These are phyloP conservation scores for Auricularia heimuer DNA, from an alignment of 768 basidiomycete genomes.

Conservation along the genomic window DNA sequence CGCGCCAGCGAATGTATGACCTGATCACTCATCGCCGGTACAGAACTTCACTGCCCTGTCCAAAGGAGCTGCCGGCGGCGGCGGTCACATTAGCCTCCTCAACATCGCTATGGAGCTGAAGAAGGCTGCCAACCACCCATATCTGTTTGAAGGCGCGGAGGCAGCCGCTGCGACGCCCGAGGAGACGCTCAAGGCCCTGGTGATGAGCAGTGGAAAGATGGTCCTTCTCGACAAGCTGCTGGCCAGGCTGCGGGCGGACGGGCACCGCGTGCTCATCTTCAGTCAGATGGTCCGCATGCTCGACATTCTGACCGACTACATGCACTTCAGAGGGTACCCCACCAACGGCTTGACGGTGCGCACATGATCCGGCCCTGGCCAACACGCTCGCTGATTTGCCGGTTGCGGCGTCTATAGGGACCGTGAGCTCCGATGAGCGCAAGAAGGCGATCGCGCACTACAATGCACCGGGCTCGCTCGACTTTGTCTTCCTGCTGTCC, in stretches of 20 bases:
- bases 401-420: conserved; percentile 17
- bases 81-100: conserved; percentile 83
- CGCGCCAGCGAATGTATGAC: not conserved
- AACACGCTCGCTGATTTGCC: not conserved
- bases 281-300: conserved; percentile 99
- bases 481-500: conserved; percentile 94
- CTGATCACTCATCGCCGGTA: conserved; percentile 1
- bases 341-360: conserved; percentile 88
- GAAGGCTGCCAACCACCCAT: conserved; percentile 97
- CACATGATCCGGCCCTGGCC: not conserved
- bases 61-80: conserved; percentile 78
- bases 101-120: conserved; percentile 99
- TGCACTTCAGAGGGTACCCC: conserved; percentile 79
- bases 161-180: conserved; percentile 48
- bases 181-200: conserved; percentile 87
- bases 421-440: conserved; percentile 79
- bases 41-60: conserved; percentile 90
- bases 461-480: conserved; percentile 84
- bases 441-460: conserved; percentile 97
- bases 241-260: conserved; percentile 78
- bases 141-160: conserved; percentile 95
- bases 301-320: conserved; percentile 97
- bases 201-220: conserved; percentile 98
- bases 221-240: conserved; percentile 95
- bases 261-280: conserved; percentile 96